Base-by-base conservation (phyloP, 495 filamentous ascomycete genomes). In the Aspergillus olivimuriae region DNA sequence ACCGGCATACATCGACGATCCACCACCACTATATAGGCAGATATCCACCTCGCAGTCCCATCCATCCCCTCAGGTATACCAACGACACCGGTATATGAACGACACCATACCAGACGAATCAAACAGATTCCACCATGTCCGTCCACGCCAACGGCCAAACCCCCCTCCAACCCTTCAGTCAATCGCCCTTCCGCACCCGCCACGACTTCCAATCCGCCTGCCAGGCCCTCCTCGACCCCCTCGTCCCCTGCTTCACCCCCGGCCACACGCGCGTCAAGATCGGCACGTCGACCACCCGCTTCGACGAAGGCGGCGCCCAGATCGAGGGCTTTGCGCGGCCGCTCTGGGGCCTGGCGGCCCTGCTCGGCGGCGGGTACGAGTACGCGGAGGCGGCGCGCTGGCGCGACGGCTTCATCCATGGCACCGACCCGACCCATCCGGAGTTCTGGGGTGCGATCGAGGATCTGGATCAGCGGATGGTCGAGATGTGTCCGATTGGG, bases 381-480 rank as follows among this genome's bases (percentile, higher is more conserved):
- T 89, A 87, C 58, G 57, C 62, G 22, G 78, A 76, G 10, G 75
- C 78, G 0, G 62, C 75, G 24, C 74, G 76, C 56, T 90, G 78
- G 79, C 70, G 84, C 11, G 65, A 78, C 31, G 85, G 86, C 10
- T 68, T 89, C 31, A 75, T 73, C 31, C 72, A 77, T 15, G 84
- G 84, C 0, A 86, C 82, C 0, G 77, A 89, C 44, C 81, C 82
- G 1, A 64, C 73, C 30, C 70, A 69, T 47, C 65, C 73, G 0
- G 84, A 88, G 63, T 89, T 78, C 52, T 90, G 84, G 83, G 84
- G 84, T 4, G 75, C 75, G 28, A 79, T 83, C 41, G 70, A 80
- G 48, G 83, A 86, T 55, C 74, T 79, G 42, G 84, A 89, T 49
- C 84, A 89, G 69, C 68, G 85, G n/a, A 89, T 88, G 83, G 85